Evolutionary conservation across 306 rosid species (phyloP), one percentile per base, ranked within the genome.

Genomic region (Vicia sativa): DNA sequence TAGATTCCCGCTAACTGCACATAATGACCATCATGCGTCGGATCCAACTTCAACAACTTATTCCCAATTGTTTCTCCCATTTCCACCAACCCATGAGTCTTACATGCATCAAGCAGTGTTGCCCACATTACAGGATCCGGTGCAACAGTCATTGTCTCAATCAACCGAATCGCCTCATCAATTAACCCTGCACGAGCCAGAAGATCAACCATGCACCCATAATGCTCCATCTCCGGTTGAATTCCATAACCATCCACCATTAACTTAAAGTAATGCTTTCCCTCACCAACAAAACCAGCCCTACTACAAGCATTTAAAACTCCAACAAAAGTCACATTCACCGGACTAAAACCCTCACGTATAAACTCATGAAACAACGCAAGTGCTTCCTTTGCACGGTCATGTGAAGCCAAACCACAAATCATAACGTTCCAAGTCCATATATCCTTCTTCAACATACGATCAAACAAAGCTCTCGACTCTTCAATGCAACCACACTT

Each of bases 171-270:
- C 0, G 89, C 96, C 70, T 88, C 93, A 26, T 84, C 72, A n/a
- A 91, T 64, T 21, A 88, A 80, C 3, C 96, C 88, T 4, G 84
- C 81, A 26, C 87, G 91, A 43, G 85, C 80, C 34, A 86, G 75
- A 35, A 91, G 87, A 80, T 88, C 97, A 73, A 91, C 89, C 96
- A 91, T 83, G 79, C 96, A 91, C 14, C 96, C 97, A 43, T 83
- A 86, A 43, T 91, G 97, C 81, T 91, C 97, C 97, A 91, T 84
- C 71, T 84, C 97, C 4, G 87, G 87, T 63, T 52, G 45, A 67
- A 91, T 84, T 9, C 84, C 79, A 62, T 80, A 88, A 52, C 62
- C 48, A 11, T 83, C 78, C 8, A 75, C 68, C 96, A 91, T 91
- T 21, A 83, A 74, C 75, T 77, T 86, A 66, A 84, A 88, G 73